Conservation (phyloP, 495 filamentous ascomycete genomes). For the Penicillium macrosclerotiorum region DNA sequence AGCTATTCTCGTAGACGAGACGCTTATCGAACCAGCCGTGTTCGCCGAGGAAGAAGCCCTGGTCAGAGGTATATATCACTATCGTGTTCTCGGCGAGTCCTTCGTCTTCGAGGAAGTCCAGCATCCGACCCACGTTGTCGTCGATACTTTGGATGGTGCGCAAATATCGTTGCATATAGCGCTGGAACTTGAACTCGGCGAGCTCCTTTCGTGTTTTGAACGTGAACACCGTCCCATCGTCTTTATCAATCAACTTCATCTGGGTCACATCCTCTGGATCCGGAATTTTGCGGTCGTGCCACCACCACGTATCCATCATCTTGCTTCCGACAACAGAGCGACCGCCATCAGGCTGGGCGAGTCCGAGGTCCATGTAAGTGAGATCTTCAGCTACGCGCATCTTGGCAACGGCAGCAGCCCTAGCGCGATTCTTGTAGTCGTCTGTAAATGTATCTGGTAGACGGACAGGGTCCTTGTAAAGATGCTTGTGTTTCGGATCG, state of each 20-base stretch:
- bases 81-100: slow-evolving; percentile 37
- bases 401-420: slow-evolving; percentile 36
- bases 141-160: slow-evolving; percentile 44
- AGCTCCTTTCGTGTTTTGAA: slow-evolving; percentile 34
- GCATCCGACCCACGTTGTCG: slow-evolving; percentile 41
- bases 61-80: slow-evolving; percentile 44
- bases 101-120: slow-evolving; percentile 35
- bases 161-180: slow-evolving; percentile 48
- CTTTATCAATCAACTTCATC: slow-evolving; percentile 38
- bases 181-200: slow-evolving; percentile 46
- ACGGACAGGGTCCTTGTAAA: slow-evolving; percentile 36
- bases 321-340: slow-evolving; percentile 25
- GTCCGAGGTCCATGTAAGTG: slow-evolving; percentile 41
- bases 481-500: slow-evolving; percentile 33
- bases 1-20: slow-evolving; percentile 48
- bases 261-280: slow-evolving; percentile 27
- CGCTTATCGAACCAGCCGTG: slow-evolving; percentile 51
- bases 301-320: slow-evolving; percentile 20
- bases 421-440: slow-evolving; percentile 45
- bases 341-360: slow-evolving; percentile 42
- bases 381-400: slow-evolving; percentile 43
- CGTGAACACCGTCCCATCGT: slow-evolving; percentile 35
- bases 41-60: slow-evolving; percentile 49
- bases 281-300: slow-evolving; percentile 33
- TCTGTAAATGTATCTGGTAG: slow-evolving; percentile 44